Base-by-base conservation (phyloP, 2,329 filamentous ascomycete species). In the Fusarium pilosicola region DNA sequence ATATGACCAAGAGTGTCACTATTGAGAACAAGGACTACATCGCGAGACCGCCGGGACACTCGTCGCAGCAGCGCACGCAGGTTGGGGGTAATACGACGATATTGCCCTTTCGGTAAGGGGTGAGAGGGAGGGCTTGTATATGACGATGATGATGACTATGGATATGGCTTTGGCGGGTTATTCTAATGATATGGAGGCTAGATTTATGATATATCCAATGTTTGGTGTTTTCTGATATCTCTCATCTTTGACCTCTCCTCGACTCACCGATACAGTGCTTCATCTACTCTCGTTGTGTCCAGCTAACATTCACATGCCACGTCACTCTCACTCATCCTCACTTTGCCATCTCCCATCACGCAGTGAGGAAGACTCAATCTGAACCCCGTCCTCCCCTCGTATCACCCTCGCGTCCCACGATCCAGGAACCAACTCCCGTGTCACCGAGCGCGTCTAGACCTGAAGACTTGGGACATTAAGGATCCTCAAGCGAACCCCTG, bases 1-100 rank as follows among this genome's bases (percentile, higher is more conserved):
- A 99, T 83, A 99, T 98, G 91, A 96, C 94, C 70, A 96, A 96
- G 89, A 95, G 93, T 82, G 93, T 96, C 28, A 95, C 94, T 60
- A 94, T 96, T 72, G 94, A 96, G 83, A 96, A 96, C 84, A 87
- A 87, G 75, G 93, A 96, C 83, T 96, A 92, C 80, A 93, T 93
- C 76, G 80, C 79, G 68, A 81, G 85, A 75, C 80, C 78, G 34
- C 74, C 76, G 51, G 79, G 75, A 59, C 80, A 79, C 51, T 82
- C 80, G 74, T 77, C 80, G 75, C 76, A 80, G 41, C 83, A 81
- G 63, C 78, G 80, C 44, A 74, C 68, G 44, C 57, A 74, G 22
- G 74, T 66, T 24, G 80, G 71, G 22, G 78, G 78, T 17, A 73
- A 80, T 38, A 83, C 81, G 12, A 80, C 81, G 18, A 83, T 81